phyloP scores from a whole-genome alignment of 495 filamentous ascomycete genomes.

The Cercophora newfieldiana region DNA sequence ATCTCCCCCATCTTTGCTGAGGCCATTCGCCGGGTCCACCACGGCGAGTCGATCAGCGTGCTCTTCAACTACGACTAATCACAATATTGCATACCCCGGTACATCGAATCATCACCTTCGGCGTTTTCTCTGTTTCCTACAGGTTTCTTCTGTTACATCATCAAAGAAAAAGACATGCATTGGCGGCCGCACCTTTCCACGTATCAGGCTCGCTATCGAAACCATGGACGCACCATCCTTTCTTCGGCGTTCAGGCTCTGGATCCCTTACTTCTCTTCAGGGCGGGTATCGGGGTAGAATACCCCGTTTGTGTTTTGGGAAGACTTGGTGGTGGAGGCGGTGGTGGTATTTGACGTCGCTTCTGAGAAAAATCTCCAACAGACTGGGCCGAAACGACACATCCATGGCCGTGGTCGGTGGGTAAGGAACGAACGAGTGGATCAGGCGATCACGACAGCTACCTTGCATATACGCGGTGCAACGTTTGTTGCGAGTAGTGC shows the following conservation, averaged over 20 bases:
- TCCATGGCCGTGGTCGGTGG: not conserved
- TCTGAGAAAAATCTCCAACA: not conserved
- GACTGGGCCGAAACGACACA: not conserved
- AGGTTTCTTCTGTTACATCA: constrained; percentile 5
- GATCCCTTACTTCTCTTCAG: not conserved
- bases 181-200: constrained; percentile 27
- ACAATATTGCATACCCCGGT: constrained; percentile 23
- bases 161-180: constrained; percentile 33
- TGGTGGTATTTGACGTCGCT: constrained; percentile 6
- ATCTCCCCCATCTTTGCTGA: constrained; percentile 93
- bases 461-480: not conserved
- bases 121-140: constrained; percentile 22
- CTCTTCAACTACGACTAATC: constrained; percentile 86
- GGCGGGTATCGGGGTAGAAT: not conserved
- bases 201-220: not conserved
- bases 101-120: constrained; percentile 19
- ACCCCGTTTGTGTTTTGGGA: not conserved
- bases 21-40: constrained; percentile 94
- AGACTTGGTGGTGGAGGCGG: too few species aligned
- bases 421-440: not conserved
- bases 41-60: constrained; percentile 96
- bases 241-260: constrained; percentile 20
- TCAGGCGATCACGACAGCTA: not conserved
- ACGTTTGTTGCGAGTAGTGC: not conserved
- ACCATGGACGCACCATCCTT: constrained; percentile 11